Evolutionary conservation across 139 green algal species (phyloP), one percentile per base, ranked within the genome.

Genomic region (Tetraselmis striata): DNA sequence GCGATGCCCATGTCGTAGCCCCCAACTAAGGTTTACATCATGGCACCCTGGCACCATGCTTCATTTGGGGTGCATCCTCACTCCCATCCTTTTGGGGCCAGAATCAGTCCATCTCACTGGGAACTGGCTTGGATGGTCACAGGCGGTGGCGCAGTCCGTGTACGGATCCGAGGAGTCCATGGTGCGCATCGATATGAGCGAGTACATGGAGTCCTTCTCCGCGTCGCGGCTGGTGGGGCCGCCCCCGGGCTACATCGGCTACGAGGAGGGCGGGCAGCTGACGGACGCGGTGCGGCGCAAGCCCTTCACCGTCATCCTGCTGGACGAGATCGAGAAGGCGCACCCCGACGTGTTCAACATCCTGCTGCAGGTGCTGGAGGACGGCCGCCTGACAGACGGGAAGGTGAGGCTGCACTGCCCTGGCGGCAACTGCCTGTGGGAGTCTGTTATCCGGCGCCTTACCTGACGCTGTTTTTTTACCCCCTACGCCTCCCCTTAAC

Each of bases 291-390:
- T 99, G 75, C 86, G 92, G 26, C 87, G 97, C 59, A 89, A 97
- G 77, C 97, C 97, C 1, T 99, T 99, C 95, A 99, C 97, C 0
- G 94, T 99, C 67, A 94, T 99, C 81, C 92, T 99, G 80, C 99
- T 99, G 86, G 97, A 99, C 92, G 97, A 99, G 93, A 98, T 99
- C 84, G 97, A 99, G 90, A 99, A 99, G 94, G 97, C 97, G 26
- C 97, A 99, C 89, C 97, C 97, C 23, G 97, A 99, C 81, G 97
- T 99, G 32, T 99, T 99, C 93, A 99, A 99, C 93, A 99, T 99
- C 94, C 98, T 99, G 97, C 95, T 99, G 80, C 94, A 98, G 92
- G 91, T 95, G 76, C 30, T 99, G 78, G 93, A 94, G 32, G 91
- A 94, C 79, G 93, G 96, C 30, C 91, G 96, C 59, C 84, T 98